phyloP scores from a whole-genome alignment of 179 eudicot species.

The Dionaea muscipula region DNA sequence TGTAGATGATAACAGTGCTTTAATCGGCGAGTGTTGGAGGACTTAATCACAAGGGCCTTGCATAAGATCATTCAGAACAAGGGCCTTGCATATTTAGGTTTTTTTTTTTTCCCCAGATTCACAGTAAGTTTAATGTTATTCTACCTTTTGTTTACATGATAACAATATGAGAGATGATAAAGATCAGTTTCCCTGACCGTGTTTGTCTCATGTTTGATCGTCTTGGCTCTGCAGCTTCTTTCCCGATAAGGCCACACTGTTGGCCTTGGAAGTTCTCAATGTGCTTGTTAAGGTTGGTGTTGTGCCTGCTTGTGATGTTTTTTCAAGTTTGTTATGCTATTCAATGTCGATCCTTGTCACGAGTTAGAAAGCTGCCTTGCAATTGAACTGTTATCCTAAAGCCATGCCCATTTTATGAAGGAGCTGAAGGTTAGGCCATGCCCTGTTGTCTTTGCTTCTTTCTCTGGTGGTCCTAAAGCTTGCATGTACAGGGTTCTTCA shows the following conservation, averaged over 20 bases:
- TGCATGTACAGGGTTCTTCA: constrained; percentile 95
- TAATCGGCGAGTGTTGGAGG: too few relatives aligned
- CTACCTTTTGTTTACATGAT: too few relatives aligned
- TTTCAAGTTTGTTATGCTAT: background rate
- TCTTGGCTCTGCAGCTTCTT: constrained; percentile 53
- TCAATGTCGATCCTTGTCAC: background rate
- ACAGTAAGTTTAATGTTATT: too few relatives aligned
- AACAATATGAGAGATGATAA: too few relatives aligned
- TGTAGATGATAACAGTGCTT: too few relatives aligned
- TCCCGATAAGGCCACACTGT: constrained; percentile 62
- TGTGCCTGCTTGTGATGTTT: background rate
- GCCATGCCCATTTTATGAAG: constrained; percentile 32
- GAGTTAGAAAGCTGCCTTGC: background rate
- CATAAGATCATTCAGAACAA: too few relatives aligned
- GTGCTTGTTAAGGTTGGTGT: constrained; percentile 71
- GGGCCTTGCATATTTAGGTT: too few relatives aligned
- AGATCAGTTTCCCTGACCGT: background rate
- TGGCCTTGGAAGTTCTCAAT: constrained; percentile 57
- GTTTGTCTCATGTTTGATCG: constrained; percentile 3
- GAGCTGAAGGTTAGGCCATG: constrained; percentile 67
- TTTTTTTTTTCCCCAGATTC: too few relatives aligned
- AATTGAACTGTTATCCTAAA: background rate
- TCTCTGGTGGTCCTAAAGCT: constrained; percentile 96
- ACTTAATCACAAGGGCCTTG: too few relatives aligned
- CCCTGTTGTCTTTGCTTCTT: constrained; percentile 84